Base-by-base conservation (phyloP, 441 rosid species). In the Biscutella auriculata region DNA sequence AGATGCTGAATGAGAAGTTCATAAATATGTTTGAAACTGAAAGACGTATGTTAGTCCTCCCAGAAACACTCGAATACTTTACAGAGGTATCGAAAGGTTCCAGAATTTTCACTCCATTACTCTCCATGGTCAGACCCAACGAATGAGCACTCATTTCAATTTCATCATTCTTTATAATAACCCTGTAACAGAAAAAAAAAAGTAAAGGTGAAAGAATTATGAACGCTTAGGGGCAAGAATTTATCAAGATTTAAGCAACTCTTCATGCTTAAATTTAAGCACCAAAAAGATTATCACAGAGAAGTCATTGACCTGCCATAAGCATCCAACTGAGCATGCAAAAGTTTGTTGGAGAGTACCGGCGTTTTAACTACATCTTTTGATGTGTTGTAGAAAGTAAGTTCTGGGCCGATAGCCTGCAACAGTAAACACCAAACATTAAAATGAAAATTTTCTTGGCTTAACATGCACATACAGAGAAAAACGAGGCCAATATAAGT, bases 371-470 rank as follows among this genome's bases (percentile, higher is more conserved):
- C 87, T 15, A 81, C 79, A 50, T 84, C 85, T 78, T 81, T 88
- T 30, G 89, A 89, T 66, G 87, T 70, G 67, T 69, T 87, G 71
- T 89, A 89, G 60, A 94, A 94, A 47, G 97, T 94, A 47, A 94
- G 88, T 79, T 94, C 99, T 33, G 96, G 97, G 29, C 95, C 87
- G 61, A 94, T 77, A 56, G 96, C 97, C 99, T 94, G 77, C 73
- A 79, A 73, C 59, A 68, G 56, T 21, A 53, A 51, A 62, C 50
- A 56, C 44, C 28, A 56, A 55, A 48, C 42, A 48, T 62, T 42
- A 36, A 23, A 49, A 25, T 34, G 49, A 28, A 62, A 62, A 3
- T 23, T 69, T 60, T 62, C 29, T 30, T 58, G 61, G 42, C 39
- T 60, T 41, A 44, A 25, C 68, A 59, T 34, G 56, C 41, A 30